Percentiles rank a stretch among this genome's conserved stretches.
Conservation (phyloP, 1,139 yeast species). For the Blastobotrys illinoisensis region DNA sequence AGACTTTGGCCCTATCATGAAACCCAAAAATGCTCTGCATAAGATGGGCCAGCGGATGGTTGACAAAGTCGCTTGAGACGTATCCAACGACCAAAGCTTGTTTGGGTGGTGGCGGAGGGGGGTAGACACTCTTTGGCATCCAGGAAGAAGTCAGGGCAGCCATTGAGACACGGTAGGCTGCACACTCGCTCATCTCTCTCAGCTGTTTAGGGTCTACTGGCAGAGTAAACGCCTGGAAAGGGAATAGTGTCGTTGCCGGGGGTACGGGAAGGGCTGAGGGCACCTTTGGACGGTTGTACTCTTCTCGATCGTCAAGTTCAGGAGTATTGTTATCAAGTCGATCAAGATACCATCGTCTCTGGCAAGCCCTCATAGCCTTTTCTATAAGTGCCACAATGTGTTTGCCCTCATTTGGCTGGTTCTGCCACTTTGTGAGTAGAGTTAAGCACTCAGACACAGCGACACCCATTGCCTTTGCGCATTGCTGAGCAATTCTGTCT, state of each 20-base stretch:
- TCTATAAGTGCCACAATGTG: constrained; percentile 27
- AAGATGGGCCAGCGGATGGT: constrained; percentile 34
- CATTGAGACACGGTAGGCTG: constrained; percentile 30
- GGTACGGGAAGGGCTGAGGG: constrained; percentile 31
- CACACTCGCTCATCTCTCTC: constrained; percentile 27
- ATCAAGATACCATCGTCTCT: constrained; percentile 31
- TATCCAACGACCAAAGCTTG: constrained; percentile 28
- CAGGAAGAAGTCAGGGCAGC: constrained; percentile 25
- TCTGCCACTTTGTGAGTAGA: constrained; percentile 20
- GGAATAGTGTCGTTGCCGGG: constrained; percentile 30
- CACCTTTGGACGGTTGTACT: constrained; percentile 25
- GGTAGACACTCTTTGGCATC: constrained; percentile 29
- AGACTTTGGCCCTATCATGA: constrained; percentile 25
- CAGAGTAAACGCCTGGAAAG: constrained; percentile 34
- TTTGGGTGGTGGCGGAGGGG: constrained; percentile 31
- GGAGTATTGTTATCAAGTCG: constrained; percentile 7
- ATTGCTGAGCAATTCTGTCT: constrained; percentile 4
- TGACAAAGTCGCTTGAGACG: constrained; percentile 33
- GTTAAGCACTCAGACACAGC: not conserved
- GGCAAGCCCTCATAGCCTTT: constrained; percentile 22
- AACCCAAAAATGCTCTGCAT: constrained; percentile 35
- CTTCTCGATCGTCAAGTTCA: not conserved
- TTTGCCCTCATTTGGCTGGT: constrained; percentile 27
- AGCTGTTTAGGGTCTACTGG: constrained; percentile 28
- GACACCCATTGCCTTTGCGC: not conserved